Evolutionary conservation across 164 flowering plant genomes (phyloP), one percentile per base, ranked within the genome.

Genomic region (Echeveria elegans): DNA sequence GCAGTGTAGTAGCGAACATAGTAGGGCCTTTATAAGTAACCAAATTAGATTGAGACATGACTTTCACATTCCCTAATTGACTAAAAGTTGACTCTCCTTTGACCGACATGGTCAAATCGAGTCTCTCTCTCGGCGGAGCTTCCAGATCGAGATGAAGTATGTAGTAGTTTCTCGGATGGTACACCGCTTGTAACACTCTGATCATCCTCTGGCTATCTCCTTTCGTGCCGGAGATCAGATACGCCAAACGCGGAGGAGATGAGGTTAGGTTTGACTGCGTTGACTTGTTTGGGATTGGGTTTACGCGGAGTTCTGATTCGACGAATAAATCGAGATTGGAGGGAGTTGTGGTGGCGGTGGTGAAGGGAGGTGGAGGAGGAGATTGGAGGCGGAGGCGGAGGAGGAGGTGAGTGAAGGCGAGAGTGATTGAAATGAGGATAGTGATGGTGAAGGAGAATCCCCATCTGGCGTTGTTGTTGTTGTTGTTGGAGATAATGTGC

Each of bases 1-100:
- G 45, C 21, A 63, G 29, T n/a, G 66, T 63, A 63, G 45, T 34
- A 63, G 66, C 66, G n/a, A 63, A 34, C 66, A 63, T 63, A 14
- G 66, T 63, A 21, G 66, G 66, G 29, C 66, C 66, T 63, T 63
- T 63, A 9, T 63, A 63, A 63, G 66, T 63, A 26, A 63, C 66
- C 45, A 63, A 63, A 63, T 63, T 63, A 15, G 66, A 63, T 36
- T 63, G 66, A 11, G 66, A 19, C 66, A 63, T 63, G 29, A 63
- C 66, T 34, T 30, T 36, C 66, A 63, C 66, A 63, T 63, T 63
- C 47, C 38, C 45, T 29, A 63, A n/a, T 41, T 10, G 28, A 8
- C 66, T 41, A 63, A 63, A 63, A 5, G 66, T 63, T 9, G 45
- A 40, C 38, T 63, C 66, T 26, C 66, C 45, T 63, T 63, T 63